A percentile compares a stretch with the other conserved stretches of the same genome.
These are phyloP conservation scores for Solanum pimpinellifolium DNA, from an alignment of 257 asterid genomes.

Conservation along the genomic window DNA sequence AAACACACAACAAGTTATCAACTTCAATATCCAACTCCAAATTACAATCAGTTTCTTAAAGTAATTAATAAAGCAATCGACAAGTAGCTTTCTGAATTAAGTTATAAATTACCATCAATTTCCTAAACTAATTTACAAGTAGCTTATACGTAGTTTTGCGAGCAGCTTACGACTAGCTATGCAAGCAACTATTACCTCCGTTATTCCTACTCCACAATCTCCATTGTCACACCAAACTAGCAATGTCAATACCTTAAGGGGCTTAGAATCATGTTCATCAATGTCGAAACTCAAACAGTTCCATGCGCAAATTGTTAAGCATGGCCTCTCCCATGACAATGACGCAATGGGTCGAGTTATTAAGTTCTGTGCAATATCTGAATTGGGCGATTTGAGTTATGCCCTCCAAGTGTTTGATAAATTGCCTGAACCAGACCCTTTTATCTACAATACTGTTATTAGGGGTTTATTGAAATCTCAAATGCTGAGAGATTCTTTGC, in stretches of 20 bases:
- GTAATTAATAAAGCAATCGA: no score
- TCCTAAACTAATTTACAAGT: not conserved
- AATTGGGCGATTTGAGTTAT: not conserved
- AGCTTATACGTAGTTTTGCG: no score
- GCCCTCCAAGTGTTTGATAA: not conserved
- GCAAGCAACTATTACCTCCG: not conserved
- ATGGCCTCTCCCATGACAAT: conserved; percentile 1
- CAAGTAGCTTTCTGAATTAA: no score
- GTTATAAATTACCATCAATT: no score
- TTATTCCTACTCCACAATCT: not conserved
- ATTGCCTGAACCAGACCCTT: conserved; percentile 4
- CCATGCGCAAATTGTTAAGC: conserved; percentile 1
- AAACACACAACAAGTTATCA: no score
- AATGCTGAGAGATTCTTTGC: conserved; percentile 16
- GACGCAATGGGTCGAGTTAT: conserved; percentile 9
- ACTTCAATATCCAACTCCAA: not conserved
- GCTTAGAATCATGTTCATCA: conserved; percentile 6
- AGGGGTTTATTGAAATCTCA: not conserved
- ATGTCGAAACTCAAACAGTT: conserved; percentile 5
- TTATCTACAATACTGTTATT: conserved; percentile 1
- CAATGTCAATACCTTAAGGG: not conserved
- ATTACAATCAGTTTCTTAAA: no score
- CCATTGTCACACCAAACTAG: not conserved
- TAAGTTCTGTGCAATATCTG: not conserved
- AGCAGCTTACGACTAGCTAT: not conserved